phyloP scores from a whole-genome alignment of 345 rosid species.

The Linum lewisii region DNA sequence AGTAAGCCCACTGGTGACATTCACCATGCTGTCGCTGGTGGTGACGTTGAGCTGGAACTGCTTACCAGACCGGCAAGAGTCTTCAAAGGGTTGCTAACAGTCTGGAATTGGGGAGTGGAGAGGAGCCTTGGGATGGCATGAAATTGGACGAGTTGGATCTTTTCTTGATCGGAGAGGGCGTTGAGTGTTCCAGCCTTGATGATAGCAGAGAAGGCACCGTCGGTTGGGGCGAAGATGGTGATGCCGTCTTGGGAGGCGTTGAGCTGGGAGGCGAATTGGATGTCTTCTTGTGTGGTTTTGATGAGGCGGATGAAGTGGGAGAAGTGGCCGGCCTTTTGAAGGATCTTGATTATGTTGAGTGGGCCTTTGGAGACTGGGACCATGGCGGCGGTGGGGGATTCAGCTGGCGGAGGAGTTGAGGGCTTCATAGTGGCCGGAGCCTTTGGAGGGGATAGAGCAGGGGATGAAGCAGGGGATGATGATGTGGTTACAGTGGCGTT shows the following conservation, averaged over 20 bases:
- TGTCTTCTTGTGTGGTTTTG: conserved; percentile 19
- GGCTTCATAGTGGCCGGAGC: neutral
- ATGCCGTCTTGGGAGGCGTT: conserved; percentile 15
- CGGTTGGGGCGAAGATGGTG: conserved; percentile 18
- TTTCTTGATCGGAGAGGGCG: conserved; percentile 17
- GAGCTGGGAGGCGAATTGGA: conserved; percentile 20
- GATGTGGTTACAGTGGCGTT: neutral
- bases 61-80: conserved; percentile 15
- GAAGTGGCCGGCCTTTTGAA: conserved; percentile 19
- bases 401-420: conserved; percentile 5
- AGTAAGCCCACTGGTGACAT: neutral
- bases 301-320: conserved; percentile 17
- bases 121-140: conserved; percentile 15
- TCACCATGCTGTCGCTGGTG: conserved; percentile 7
- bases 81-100: conserved; percentile 18
- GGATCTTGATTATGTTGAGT: conserved; percentile 12
- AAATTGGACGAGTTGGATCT: conserved; percentile 16
- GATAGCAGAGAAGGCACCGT: conserved; percentile 14
- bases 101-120: conserved; percentile 12
- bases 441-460: neutral
- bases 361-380: conserved; percentile 3
- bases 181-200: conserved; percentile 17
- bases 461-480: neutral
- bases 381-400: conserved; percentile 14
- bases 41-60: conserved; percentile 12